These are phyloP conservation scores for Exidia glandulosa DNA, from an alignment of 768 basidiomycete species.

Conservation along the genomic window DNA sequence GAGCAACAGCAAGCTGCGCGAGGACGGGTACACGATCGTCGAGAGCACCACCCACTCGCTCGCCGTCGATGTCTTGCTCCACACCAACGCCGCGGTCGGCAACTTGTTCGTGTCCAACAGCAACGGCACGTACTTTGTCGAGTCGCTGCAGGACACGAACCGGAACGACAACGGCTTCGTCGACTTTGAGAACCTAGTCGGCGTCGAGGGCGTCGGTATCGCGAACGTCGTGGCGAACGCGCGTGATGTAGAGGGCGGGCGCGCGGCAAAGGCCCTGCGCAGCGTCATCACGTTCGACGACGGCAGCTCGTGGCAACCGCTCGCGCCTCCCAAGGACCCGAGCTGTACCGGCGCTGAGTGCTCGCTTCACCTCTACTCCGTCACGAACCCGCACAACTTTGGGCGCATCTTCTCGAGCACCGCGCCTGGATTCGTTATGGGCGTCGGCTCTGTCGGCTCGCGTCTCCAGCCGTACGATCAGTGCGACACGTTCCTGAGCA, in stretches of 20 bases:
- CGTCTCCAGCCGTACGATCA: slow-evolving; percentile 64
- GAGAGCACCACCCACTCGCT: slow-evolving; percentile 90
- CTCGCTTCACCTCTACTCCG: slow-evolving; percentile 85
- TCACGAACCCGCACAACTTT: slow-evolving; percentile 85
- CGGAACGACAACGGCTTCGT: slow-evolving; percentile 81
- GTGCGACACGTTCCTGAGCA: slow-evolving; percentile 88
- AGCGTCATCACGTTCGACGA: slow-evolving; percentile 87
- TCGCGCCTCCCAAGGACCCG: slow-evolving; percentile 53
- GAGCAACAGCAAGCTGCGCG: slow-evolving; percentile 60
- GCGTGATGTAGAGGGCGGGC: slow-evolving; percentile 66
- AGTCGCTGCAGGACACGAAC: slow-evolving; percentile 87
- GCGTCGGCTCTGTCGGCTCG: slow-evolving; percentile 81
- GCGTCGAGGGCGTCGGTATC: slow-evolving; percentile 82
- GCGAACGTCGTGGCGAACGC: slow-evolving; percentile 82
- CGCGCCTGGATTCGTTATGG: slow-evolving; percentile 92
- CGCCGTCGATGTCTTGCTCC: slow-evolving; percentile 82
- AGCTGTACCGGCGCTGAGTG: slow-evolving; percentile 43
- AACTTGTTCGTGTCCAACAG: slow-evolving; percentile 94
- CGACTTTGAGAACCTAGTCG: slow-evolving; percentile 83
- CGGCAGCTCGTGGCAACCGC: slow-evolving; percentile 32
- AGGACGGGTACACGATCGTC: slow-evolving; percentile 94
- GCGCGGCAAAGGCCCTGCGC: slow-evolving; percentile 59
- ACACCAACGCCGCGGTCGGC: slow-evolving; percentile 48
- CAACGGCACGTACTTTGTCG: slow-evolving; percentile 90
- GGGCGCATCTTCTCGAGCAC: slow-evolving; percentile 91